Conservation (phyloP, 2,329 filamentous ascomycete species). For the Fusarium sp. region DNA sequence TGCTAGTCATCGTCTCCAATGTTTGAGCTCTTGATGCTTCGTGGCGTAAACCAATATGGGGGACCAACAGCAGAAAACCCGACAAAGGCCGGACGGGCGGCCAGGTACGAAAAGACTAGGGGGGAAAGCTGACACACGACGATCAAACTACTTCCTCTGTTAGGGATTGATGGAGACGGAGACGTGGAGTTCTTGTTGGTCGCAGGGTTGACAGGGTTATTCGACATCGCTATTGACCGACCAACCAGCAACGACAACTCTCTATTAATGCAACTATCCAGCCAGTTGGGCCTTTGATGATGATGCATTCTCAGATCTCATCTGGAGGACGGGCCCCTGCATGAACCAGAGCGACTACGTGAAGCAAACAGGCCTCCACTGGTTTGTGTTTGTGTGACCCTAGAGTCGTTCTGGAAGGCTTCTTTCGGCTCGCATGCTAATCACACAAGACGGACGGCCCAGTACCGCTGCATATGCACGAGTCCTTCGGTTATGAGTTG, state of each 20-base stretch:
- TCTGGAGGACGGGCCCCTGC: constrained; percentile 13
- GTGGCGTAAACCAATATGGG: constrained; percentile 2
- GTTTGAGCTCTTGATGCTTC: constrained; percentile 17
- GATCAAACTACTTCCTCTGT: constrained; percentile 14
- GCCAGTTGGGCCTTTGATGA: constrained; percentile 6
- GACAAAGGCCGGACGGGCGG: neutral
- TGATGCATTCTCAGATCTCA: constrained; percentile 15
- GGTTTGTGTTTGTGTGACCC: constrained; percentile 7
- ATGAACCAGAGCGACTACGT: neutral
- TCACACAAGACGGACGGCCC: neutral
- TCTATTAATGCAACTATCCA: neutral
- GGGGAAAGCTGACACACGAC: constrained; percentile 19
- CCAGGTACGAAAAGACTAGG: constrained; percentile 1
- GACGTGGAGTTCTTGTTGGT: constrained; percentile 19
- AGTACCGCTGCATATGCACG: constrained; percentile 16
- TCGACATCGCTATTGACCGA: neutral
- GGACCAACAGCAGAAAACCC: neutral
- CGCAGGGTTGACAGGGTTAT: constrained; percentile 5
- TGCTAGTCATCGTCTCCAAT: constrained; percentile 4
- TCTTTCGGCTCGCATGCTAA: constrained; percentile 23
- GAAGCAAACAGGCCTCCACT: constrained; percentile 3
- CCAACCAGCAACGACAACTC: neutral
- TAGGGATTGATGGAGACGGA: constrained; percentile 3
- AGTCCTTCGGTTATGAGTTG: neutral
- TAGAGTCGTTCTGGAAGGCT: constrained; percentile 37